phyloP scores from a whole-genome alignment of 2,329 filamentous ascomycete species.

The Fusarium robinianum region DNA sequence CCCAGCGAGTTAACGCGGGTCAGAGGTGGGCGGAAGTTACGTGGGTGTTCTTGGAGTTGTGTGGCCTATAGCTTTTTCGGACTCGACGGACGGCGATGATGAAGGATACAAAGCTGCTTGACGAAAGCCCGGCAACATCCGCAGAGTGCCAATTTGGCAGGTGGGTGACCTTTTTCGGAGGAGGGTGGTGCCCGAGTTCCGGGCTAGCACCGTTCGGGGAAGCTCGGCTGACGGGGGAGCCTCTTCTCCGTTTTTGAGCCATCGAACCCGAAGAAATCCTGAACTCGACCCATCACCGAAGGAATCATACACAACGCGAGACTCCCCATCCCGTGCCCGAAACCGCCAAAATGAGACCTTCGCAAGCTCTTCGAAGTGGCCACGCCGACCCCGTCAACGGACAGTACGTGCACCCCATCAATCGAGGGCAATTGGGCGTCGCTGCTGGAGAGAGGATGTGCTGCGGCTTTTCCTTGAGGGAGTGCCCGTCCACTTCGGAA shows the following conservation, averaged over 20 bases:
- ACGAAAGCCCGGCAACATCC: constrained; percentile 30
- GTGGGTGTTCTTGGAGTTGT: background rate
- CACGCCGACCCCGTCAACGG: constrained; percentile 43
- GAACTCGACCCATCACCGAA: constrained; percentile 35
- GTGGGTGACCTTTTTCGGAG: constrained; percentile 23
- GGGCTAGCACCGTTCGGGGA: constrained; percentile 43
- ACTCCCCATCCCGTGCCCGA: constrained; percentile 27
- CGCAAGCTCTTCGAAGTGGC: constrained; percentile 43
- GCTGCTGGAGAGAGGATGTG: constrained; percentile 14
- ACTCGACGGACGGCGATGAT: constrained; percentile 33
- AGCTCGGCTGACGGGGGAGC: constrained; percentile 41
- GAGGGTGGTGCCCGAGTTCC: background rate
- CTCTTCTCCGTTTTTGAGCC: constrained; percentile 34
- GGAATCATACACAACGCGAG: constrained; percentile 29
- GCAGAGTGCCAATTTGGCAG: constrained; percentile 26
- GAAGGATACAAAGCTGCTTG: constrained; percentile 32
- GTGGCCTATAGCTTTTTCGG: constrained; percentile 34
- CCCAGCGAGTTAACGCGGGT: background rate
- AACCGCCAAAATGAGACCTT: constrained; percentile 48
- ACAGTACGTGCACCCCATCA: constrained; percentile 40
- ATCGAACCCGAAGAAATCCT: constrained; percentile 37
- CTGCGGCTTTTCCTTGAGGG: constrained; percentile 43
- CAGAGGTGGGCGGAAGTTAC: background rate
- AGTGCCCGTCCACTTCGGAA: constrained; percentile 11
- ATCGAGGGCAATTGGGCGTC: constrained; percentile 25